Evolutionary conservation across 306 rosid species (phyloP).

Genomic region (Geum urbanum): DNA sequence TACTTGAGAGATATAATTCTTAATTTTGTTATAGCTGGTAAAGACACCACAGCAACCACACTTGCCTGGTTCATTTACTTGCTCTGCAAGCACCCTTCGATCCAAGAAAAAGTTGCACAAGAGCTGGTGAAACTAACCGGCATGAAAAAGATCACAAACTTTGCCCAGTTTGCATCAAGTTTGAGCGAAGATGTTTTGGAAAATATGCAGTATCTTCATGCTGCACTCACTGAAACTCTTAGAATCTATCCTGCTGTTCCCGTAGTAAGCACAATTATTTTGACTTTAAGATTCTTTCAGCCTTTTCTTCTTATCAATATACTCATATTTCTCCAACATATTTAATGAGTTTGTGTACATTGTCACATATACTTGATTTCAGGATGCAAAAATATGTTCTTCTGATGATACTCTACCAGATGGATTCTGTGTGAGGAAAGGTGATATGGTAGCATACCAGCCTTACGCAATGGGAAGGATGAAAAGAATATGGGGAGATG

Average conservation of each 20-base stretch:
- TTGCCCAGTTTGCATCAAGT: slow-evolving; percentile 36
- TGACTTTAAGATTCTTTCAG: not conserved
- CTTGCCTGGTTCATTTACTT: slow-evolving; percentile 74
- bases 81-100: slow-evolving; percentile 58
- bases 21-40: slow-evolving; percentile 65
- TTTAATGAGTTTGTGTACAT: not conserved
- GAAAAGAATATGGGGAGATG: slow-evolving; percentile 82
- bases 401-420: slow-evolving; percentile 72
- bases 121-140: slow-evolving; percentile 53
- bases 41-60: slow-evolving; percentile 66
- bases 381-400: slow-evolving; percentile 69
- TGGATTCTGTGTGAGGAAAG: slow-evolving; percentile 57
- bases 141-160: slow-evolving; percentile 32
- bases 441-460: slow-evolving; percentile 56
- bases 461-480: slow-evolving; percentile 89
- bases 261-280: slow-evolving; percentile 44
- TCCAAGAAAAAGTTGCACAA: slow-evolving; percentile 55
- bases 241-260: slow-evolving; percentile 79
- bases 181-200: slow-evolving; percentile 54
- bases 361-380: slow-evolving; percentile 5
- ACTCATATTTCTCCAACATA: too few relatives aligned
- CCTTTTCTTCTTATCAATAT: too few relatives aligned
- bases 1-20: slow-evolving; percentile 64
- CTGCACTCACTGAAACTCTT: slow-evolving; percentile 73
- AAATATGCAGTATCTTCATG: slow-evolving; percentile 72